phyloP scores from a whole-genome alignment of 352 stramenopile genomes.

The Peronospora belbahrii region DNA sequence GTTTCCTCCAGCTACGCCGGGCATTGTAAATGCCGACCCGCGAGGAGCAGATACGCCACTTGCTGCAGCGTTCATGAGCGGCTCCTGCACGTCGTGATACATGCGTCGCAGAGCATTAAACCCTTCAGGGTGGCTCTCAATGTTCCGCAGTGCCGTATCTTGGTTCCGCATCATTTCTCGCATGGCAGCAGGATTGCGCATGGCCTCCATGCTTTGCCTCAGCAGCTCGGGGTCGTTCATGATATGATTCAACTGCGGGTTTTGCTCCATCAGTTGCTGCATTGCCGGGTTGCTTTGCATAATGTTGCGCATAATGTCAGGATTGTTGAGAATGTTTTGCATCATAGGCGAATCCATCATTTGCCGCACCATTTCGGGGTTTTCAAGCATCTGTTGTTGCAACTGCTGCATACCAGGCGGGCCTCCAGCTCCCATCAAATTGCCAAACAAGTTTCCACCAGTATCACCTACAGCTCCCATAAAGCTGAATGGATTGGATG shows the following conservation, averaged over 20 bases:
- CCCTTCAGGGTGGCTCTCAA: slow-evolving; percentile 95
- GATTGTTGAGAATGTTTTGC: slow-evolving; percentile 92
- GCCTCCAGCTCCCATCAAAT: slow-evolving; percentile 31
- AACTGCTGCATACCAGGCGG: slow-evolving; percentile 42
- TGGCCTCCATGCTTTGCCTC: slow-evolving; percentile 93
- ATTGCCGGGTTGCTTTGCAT: slow-evolving; percentile 96
- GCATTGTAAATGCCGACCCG: slow-evolving; percentile 78
- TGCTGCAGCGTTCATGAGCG: slow-evolving; percentile 89
- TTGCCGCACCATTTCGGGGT: slow-evolving; percentile 82
- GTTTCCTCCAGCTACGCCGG: slow-evolving; percentile 51
- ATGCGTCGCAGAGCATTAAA: slow-evolving; percentile 94
- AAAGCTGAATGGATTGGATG: slow-evolving; percentile 47
- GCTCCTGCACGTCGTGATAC: slow-evolving; percentile 93
- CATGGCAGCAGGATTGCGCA: slow-evolving; percentile 93
- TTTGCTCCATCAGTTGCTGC: slow-evolving; percentile 90
- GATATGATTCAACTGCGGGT: slow-evolving; percentile 93
- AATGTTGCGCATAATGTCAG: slow-evolving; percentile 92
- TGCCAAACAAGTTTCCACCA: slow-evolving; percentile 50
- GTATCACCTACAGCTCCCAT: slow-evolving; percentile 16
- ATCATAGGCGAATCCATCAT: slow-evolving; percentile 89
- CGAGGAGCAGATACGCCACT: slow-evolving; percentile 39
- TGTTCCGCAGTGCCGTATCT: slow-evolving; percentile 94
- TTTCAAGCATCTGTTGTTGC: slow-evolving; percentile 86
- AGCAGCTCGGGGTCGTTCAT: slow-evolving; percentile 94
- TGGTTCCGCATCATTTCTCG: slow-evolving; percentile 96